phyloP scores from a whole-genome alignment of 768 basidiomycete genomes.

The Collybia mongolica region DNA sequence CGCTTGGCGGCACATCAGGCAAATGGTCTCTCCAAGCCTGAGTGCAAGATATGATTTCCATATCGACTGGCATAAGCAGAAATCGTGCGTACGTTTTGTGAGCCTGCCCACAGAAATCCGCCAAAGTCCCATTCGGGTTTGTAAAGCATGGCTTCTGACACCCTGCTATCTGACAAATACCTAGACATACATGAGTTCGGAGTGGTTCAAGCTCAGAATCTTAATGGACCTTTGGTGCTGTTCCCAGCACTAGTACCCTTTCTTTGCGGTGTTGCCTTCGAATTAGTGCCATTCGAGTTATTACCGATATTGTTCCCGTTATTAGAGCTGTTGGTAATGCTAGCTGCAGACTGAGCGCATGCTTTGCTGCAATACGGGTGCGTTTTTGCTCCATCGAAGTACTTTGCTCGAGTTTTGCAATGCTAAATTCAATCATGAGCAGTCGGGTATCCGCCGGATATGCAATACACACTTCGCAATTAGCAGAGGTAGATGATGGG shows the following conservation, averaged over 20 bases:
- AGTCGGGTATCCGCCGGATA: neutral
- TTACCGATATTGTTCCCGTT: conserved; percentile 1
- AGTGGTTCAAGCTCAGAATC: neutral
- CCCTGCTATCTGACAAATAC: conserved; percentile 50
- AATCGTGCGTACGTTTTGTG: conserved; percentile 45
- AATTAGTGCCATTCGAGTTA: no score
- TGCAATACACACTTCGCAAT: conserved; percentile 46
- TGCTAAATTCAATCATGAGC: conserved; percentile 32
- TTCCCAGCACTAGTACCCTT: no score
- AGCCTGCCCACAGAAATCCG: conserved; percentile 49
- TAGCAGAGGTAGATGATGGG: conserved; percentile 28
- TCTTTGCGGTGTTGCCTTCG: no score
- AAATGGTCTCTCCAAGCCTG: conserved; percentile 48
- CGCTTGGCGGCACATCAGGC: conserved; percentile 58
- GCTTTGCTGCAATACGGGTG: conserved; percentile 66
- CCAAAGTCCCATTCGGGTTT: conserved; percentile 34
- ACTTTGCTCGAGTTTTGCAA: conserved; percentile 60
- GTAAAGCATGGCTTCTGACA: conserved; percentile 44
- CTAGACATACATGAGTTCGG: conserved; percentile 19
- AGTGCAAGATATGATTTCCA: neutral
- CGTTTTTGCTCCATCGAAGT: conserved; percentile 52
- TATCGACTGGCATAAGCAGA: neutral
- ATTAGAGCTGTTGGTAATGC: neutral
- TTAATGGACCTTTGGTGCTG: conserved; percentile 15
- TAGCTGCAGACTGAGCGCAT: conserved; percentile 37